Base-by-base conservation (phyloP, 345 rosid genomes). In the Boechera retrofracta region DNA sequence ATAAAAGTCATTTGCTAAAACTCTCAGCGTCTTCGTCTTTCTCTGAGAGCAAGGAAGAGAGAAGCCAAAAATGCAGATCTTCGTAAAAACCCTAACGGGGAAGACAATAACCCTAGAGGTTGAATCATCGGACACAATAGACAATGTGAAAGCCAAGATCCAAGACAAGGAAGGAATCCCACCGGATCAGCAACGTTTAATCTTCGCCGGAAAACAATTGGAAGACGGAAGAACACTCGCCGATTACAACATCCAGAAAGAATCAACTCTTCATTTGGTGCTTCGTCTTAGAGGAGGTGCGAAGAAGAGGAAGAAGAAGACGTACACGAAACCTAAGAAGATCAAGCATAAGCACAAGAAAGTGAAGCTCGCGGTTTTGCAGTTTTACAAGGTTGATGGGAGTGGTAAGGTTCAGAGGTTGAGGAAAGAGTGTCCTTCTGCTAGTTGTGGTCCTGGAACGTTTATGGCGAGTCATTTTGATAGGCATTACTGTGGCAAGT, bases 271-370 rank as follows among this genome's bases (percentile, higher is more conserved):
- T 21, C 91, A 88, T 58, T 81, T 88, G 33, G 91, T 86, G 8
- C 91, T 88, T n/a, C 86, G 91, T 13, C 83, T 88, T 33, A 82
- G 89, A 7, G 91, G 91, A 10, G 92, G 92, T 10, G 92, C 92
- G 16, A 88, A 88, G 84, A 88, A 88, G 87, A 70, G 92, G 2
- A 88, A 88, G 91, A 88, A 88, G 91, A 88, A 88, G 88, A 86
- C 87, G 41, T 88, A 86, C 87, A 88, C 89, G 60, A 88, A 88
- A 75, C 91, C 91, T 0, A 88, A 88, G 87, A 88, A 88, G 87
- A 80, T 88, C 65, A 86, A 88, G 80, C 91, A 86, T 69, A 86
- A 82, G 87, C 80, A 88, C 52, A 88, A 84, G 88, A 88, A 88
- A 79, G 91, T 88, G 71, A 88, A 88, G 85, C 89, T 88, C 11